Base-by-base conservation (phyloP, 164 flowering plant species). In the Umbilicus rupestris region DNA sequence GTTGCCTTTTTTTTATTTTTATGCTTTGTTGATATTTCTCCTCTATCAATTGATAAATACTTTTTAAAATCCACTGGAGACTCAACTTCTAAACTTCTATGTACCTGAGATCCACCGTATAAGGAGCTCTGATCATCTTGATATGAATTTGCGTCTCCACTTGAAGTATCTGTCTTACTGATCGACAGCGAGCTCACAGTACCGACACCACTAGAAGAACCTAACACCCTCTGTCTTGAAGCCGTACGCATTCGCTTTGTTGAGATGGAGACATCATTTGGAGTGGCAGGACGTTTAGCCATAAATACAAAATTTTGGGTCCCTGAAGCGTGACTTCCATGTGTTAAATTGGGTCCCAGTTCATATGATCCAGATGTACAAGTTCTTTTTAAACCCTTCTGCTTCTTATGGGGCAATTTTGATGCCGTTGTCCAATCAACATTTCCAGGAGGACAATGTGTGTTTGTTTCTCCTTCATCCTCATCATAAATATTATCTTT, bases 131-230 rank as follows among this genome's bases (percentile, higher is more conserved):
- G 96, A 67, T 95, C 99, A 80, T 95, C 99, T 76, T 92, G 98
- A 68, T 82, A 90, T 44, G 99, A 90, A 79, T 78, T 85, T 68
- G 97, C 92, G 76, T 92, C 99, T 68, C 92, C 98, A 80, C 99
- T 95, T 64, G 99, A 92, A 68, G 83, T 93, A 81, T 88, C 99
- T 68, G 89, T 78, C 76, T 85, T 91, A 47, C 39, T 72, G 31
- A 83, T 75, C 47, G 74, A 65, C 47, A 73, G 92, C 39, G 71
- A 46, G 71, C 63, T 70, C 45, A 79, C 91, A 78, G 78, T 26
- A 71, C 75, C 75, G 45, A 79, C 90, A 70, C 79, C 69, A 75
- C 71, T 64, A 66, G 81, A 85, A 39, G 93, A 86, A 75, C 90
- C 77, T 26, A 75, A n/a, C 68, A 84, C 78, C 72, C 99, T 88